A percentile compares a stretch with the other conserved stretches of the same genome.
Evolutionary conservation across 2,329 filamentous ascomycete species (phyloP).

Genomic region (Hypoxylon sp.): DNA sequence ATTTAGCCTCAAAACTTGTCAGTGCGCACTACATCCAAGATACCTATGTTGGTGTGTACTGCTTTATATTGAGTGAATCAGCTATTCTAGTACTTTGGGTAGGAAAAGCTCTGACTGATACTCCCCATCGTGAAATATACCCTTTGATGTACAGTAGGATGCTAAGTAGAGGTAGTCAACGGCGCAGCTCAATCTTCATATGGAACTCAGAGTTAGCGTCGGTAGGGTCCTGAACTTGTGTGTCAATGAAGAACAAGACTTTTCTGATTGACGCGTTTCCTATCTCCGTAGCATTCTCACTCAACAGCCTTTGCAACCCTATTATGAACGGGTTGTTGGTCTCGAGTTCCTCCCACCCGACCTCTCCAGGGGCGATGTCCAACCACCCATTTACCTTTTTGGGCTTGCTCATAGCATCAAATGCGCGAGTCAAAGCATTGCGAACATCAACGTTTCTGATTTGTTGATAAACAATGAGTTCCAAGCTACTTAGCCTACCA

Average conservation of each 20-base stretch:
- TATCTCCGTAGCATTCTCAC: background rate
- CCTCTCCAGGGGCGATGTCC: background rate
- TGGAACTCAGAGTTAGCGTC: background rate
- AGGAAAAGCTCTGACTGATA: background rate
- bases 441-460: background rate
- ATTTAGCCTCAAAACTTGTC: too few species aligned
- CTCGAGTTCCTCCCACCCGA: conserved; percentile 11
- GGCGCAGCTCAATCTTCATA: background rate
- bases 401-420: background rate
- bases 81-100: background rate
- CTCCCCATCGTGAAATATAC: background rate
- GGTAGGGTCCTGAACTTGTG: background rate
- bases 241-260: background rate
- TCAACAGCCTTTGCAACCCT: conserved; percentile 8
- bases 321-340: conserved; percentile 13
- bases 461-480: background rate
- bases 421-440: background rate
- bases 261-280: background rate
- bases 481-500: background rate
- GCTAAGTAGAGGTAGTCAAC: background rate
- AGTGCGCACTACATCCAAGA: too few species aligned
- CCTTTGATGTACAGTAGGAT: background rate
- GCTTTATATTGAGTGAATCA: too few species aligned
- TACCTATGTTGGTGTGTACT: too few species aligned
- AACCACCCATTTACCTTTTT: background rate